Conservation (phyloP, 1,139 yeast genomes). For the Candida pseudoviswanathii region DNA sequence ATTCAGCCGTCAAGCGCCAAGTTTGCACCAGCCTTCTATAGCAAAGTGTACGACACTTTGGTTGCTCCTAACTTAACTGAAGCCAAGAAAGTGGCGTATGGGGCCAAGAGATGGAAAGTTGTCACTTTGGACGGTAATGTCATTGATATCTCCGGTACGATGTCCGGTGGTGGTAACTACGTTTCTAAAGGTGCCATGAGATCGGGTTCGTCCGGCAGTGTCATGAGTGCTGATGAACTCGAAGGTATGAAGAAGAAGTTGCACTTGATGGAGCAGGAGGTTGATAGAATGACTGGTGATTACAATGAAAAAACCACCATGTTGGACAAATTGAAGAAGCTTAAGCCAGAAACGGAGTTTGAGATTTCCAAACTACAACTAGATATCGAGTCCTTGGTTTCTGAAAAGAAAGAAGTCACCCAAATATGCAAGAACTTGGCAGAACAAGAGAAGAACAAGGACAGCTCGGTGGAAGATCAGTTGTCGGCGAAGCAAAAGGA, state of each 20-base stretch:
- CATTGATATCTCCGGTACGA: constrained; percentile 94
- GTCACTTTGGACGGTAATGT: constrained; percentile 92
- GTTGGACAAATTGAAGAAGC: constrained; percentile 58
- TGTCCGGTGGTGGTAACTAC: constrained; percentile 92
- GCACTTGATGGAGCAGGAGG: constrained; percentile 55
- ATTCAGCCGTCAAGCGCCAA: constrained; percentile 65
- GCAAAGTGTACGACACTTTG: constrained; percentile 81
- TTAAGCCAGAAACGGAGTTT: constrained; percentile 71
- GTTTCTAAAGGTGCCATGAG: constrained; percentile 69
- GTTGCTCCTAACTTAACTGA: constrained; percentile 79
- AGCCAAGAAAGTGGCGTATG: constrained; percentile 90
- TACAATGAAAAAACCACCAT: constrained; percentile 62
- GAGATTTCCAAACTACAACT: constrained; percentile 60
- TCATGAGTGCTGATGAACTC: constrained; percentile 59
- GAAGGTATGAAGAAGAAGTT: constrained; percentile 56
- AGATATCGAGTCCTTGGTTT: constrained; percentile 64
- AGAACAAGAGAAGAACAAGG: constrained; percentile 32
- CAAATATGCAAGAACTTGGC: constrained; percentile 36
- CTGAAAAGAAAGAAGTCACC: constrained; percentile 48
- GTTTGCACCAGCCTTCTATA: constrained; percentile 87
- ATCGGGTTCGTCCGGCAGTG: constrained; percentile 27
- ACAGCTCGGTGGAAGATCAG: constrained; percentile 33
- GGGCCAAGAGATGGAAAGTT: constrained; percentile 77
- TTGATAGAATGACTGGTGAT: constrained; percentile 52
- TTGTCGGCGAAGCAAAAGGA: constrained; percentile 40